phyloP scores from a whole-genome alignment of 805 yeast species.

The Priceomyces medius region DNA sequence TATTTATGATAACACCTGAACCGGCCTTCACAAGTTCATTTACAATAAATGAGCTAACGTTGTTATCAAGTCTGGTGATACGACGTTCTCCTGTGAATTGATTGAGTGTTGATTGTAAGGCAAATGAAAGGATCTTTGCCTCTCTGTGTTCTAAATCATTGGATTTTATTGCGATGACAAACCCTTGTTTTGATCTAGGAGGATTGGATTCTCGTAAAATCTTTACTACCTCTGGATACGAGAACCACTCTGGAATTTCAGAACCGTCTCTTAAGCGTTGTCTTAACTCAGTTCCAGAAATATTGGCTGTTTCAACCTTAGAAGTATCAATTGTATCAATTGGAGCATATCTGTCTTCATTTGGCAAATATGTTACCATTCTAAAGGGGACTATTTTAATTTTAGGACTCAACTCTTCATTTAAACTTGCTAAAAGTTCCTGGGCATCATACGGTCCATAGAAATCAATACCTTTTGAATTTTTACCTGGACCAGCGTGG shows the following conservation, averaged over 20 bases:
- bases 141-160: slow-evolving; percentile 52
- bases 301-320: slow-evolving; percentile 75
- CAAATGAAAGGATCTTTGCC: slow-evolving; percentile 60
- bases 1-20: slow-evolving; percentile 72
- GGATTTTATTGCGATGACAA: slow-evolving; percentile 63
- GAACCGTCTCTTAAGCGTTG: slow-evolving; percentile 82
- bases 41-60: slow-evolving; percentile 54
- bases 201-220: slow-evolving; percentile 91
- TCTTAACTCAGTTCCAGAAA: slow-evolving; percentile 93
- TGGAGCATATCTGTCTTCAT: slow-evolving; percentile 92
- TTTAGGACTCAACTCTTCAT: slow-evolving; percentile 62
- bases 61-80: slow-evolving; percentile 53
- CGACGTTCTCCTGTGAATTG: slow-evolving; percentile 86
- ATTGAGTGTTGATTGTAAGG: slow-evolving; percentile 85
- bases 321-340: slow-evolving; percentile 84
- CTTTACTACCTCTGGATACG: slow-evolving; percentile 92
- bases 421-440: slow-evolving; percentile 72
- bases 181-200: slow-evolving; percentile 87
- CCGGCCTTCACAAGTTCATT: slow-evolving; percentile 86
- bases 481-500: slow-evolving; percentile 94
- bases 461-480: slow-evolving; percentile 87
- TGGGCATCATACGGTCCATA: slow-evolving; percentile 98
- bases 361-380: slow-evolving; percentile 95
- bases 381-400: slow-evolving; percentile 94
- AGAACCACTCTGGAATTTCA: slow-evolving; percentile 94